Base-by-base conservation (phyloP, 495 filamentous ascomycete species). In the Penicillium paradoxum region DNA sequence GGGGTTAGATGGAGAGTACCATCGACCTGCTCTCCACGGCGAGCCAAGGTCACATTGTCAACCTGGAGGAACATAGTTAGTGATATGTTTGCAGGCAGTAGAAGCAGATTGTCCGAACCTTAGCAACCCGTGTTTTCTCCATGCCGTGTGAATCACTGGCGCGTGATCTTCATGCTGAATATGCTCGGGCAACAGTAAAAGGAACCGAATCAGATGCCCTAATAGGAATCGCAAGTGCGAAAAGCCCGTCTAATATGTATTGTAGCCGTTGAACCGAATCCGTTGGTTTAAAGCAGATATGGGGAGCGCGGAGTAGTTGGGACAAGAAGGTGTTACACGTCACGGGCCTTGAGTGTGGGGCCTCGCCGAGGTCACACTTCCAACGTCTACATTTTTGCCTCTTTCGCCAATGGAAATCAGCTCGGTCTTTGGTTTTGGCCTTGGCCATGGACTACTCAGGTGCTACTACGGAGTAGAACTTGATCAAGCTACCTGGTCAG, bases 1-100 rank as follows among this genome's bases (percentile, higher is more conserved):
- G 81, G 78, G 49, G 82, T 84, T 54, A 85, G 73, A 63, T 85
- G 82, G 53, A 85, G 73, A 42, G 77, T 79, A 57, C 82, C 82
- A 53, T 76, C 72, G 36, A 82, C 77, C 54, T 81, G 78, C 56
- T 80, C 75, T 53, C 82, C 82, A 57, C 78, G 75, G 54, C 82
- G 78, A 57, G 82, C 74, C 56, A 85, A 76, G 66, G 75, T 79
- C 66, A 85, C 82, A 70, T 84, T 75, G 55, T 85, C 79, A 65
- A 84, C 81, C 82, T 68, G 48, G 36, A 45, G 53, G 45, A 54
- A 36, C 14, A 52, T 50, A 22, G 27, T 29, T 19, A 51, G 24
- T 22, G 30, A 56, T 44, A 30, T 41, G 13, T 39, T 47, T 38
- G 17, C 32, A 6, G 38, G 40, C 21, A 24, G 18, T 27, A 19